Conservation (phyloP, 768 basidiomycete species). For the Russula virescens region DNA sequence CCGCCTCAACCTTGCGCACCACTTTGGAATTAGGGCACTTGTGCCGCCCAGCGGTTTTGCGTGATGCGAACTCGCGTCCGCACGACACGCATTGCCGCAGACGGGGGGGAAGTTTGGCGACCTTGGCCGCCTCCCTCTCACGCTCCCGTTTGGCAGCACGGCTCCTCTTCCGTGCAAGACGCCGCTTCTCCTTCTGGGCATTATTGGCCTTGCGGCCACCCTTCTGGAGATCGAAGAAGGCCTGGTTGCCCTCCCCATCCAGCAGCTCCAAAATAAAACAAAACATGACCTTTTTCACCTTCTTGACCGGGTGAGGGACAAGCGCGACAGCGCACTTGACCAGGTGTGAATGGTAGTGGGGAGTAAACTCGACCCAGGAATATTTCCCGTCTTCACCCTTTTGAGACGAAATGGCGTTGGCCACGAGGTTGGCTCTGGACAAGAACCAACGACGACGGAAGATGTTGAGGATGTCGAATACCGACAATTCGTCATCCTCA, state of each 20-base stretch:
- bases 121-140: not conserved
- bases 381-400: not conserved
- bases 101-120: not conserved
- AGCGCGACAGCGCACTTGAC: not conserved
- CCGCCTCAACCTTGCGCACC: not conserved
- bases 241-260: not conserved
- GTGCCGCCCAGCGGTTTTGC: not conserved
- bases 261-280: not conserved
- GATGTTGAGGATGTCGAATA: too few relatives aligned
- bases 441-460: too few relatives aligned
- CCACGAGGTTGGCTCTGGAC: not conserved
- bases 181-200: not conserved
- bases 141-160: not conserved
- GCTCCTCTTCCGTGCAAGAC: not conserved
- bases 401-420: not conserved
- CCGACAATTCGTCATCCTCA: too few relatives aligned
- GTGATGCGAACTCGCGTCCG: not conserved
- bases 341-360: not conserved
- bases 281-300: not conserved
- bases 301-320: not conserved
- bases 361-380: not conserved
- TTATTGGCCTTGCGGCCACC: not conserved
- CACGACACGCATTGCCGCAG: not conserved
- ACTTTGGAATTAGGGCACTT: conserved; percentile 4
- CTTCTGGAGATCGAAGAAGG: not conserved